Base-by-base conservation (phyloP, 495 filamentous ascomycete species). In the Neurospora sp. region DNA sequence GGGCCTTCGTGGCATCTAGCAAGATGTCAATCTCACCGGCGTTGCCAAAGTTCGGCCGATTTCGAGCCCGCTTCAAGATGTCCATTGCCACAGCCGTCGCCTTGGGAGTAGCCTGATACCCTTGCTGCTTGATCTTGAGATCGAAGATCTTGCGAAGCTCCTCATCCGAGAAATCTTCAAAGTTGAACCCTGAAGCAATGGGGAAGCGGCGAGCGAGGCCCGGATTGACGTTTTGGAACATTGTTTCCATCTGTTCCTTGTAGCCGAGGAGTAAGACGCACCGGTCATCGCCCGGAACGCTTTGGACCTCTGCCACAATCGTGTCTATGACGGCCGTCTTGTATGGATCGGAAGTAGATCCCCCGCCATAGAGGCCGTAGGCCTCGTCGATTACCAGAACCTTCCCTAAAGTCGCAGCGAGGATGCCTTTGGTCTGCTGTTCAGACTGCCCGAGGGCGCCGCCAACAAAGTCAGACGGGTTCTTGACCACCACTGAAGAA, bases 281-380 rank as follows among this genome's bases (percentile, higher is more conserved):
- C 20, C 90, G 86, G 79, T 96, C 92, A 41, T 94, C 92, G 0
- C 91, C 91, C 0, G 92, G 90, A 0, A 87, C 86, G 75, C 89
- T 92, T 71, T 95, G 93, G 0, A 96, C 89, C 73, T 96, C 91
- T 0, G 92, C 91, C 3, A 95, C 93, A n/a, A 96, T 90, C 5
- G 93, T 95, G 72, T 93, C 90, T 6, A 92, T 82, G 10, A 93
- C 89, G 9, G 89, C 90, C 2, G 85, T 89, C 75, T 87, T 90
- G 83, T 84, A 94, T 0, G 79, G 76, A 75, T 94, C 90, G 1
- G 75, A 73, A 38, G 72, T n/a, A 1, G 74, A 42, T 12, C 77
- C 75, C 5, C 81, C 81, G 4, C 78, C 76, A 27, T 83, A 80
- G 37, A 83, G 89, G 84, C 80, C 85, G 73, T 94, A 93, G 0